Evolutionary conservation across 768 basidiomycete genomes (phyloP), one percentile per base, ranked within the genome.

Genomic region (Pleurotus citrinopileatus): DNA sequence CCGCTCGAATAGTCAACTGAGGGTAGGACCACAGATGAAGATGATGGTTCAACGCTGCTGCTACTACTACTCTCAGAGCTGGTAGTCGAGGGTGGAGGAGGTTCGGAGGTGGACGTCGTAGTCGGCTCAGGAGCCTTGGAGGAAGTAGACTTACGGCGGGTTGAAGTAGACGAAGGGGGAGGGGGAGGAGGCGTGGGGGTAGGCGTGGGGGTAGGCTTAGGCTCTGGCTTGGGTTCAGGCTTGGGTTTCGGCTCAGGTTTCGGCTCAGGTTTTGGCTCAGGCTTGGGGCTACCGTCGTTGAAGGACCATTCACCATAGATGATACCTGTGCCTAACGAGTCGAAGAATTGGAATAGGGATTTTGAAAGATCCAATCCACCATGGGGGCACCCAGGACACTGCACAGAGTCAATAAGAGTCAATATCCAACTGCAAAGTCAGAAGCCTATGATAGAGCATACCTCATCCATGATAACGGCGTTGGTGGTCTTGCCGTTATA

Each of bases 361-460:
- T 68, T 61, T 23, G 84, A 83, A 53, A 91, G 72, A 70, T 93
- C 91, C 23, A 91, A 77, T 37, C 81, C 89, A 23, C 75, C 78
- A 28, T 65, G 76, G 22, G 81, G 81, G 64, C 90, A 92, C 17
- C 77, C 79, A 42, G 82, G 81, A 64, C 89, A 90, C 81, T 87
- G 57, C 19, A 32, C 48, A n/a, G n/a, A n/a, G n/a, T n/a, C n/a
- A 2, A 28, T 17, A 10, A 5, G 13, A 6, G 5, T 40, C 12
- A 57, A 22, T 20, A 32, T 37, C 20, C 4, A 38, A 28, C 19
- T 51, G 52, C 27, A 42, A 27, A 34, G 26, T 56, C 42, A 23
- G 25, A 42, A 40, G 54, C 44, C 7, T 22, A 54, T 52, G 51
- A 44, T 62, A 47, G n/a, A 45, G 58, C 64, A 19, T 46, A 84